Conservation (phyloP, 805 yeast genomes). For the Kluyveromyces lactis region DNA sequence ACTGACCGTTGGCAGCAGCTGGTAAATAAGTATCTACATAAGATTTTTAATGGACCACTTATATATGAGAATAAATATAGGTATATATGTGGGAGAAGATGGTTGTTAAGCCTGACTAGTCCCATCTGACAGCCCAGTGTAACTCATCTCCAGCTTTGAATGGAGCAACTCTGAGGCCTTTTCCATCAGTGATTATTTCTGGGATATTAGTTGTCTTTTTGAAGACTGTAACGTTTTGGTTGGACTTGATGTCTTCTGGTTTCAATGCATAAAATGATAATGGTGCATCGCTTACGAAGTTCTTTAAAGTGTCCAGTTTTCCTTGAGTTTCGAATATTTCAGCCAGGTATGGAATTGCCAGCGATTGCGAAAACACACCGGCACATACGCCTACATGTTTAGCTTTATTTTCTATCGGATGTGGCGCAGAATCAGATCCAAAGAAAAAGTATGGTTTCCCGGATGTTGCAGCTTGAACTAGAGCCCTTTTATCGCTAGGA, state of each 20-base stretch:
- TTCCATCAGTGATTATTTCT: slow-evolving; percentile 38
- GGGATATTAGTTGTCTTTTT: slow-evolving; percentile 52
- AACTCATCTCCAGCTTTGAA: slow-evolving; percentile 76
- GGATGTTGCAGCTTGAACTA: slow-evolving; percentile 80
- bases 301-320: slow-evolving; percentile 56
- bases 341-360: slow-evolving; percentile 76
- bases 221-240: slow-evolving; percentile 47
- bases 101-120: too few relatives aligned
- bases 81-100: too few relatives aligned
- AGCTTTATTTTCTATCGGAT: slow-evolving; percentile 72
- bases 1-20: too few relatives aligned
- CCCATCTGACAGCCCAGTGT: slow-evolving; percentile 72
- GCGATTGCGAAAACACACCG: slow-evolving; percentile 92
- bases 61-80: too few relatives aligned
- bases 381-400: slow-evolving; percentile 85
- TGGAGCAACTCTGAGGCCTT: slow-evolving; percentile 60
- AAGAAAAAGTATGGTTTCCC: slow-evolving; percentile 91
- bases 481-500: slow-evolving; percentile 73
- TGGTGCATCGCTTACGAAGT: slow-evolving; percentile 73
- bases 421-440: slow-evolving; percentile 98
- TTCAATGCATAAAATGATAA: slow-evolving; percentile 57
- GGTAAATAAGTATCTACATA: too few relatives aligned
- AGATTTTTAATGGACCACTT: too few relatives aligned
- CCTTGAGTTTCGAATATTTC: slow-evolving; percentile 67
- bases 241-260: slow-evolving; percentile 35